A percentile compares a stretch with the other conserved stretches of the same genome.
These are phyloP conservation scores for Diaporthe longicolla DNA, from an alignment of 2,329 filamentous ascomycete genomes.

Conservation along the genomic window DNA sequence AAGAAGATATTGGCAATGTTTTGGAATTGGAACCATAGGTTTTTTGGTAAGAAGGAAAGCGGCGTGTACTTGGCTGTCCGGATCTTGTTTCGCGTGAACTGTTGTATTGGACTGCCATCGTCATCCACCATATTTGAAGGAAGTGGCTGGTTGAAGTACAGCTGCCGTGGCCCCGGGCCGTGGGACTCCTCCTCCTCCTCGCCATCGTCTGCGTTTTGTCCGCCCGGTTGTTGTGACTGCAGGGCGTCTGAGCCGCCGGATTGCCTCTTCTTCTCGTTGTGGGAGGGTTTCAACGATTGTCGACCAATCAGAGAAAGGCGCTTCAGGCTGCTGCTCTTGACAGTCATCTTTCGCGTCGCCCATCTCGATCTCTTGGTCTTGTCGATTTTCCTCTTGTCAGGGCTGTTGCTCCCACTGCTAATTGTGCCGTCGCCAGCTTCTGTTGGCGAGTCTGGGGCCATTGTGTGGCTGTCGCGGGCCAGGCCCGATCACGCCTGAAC, in stretches of 20 bases:
- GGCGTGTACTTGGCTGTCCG: slow-evolving; percentile 98
- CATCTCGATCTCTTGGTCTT: slow-evolving; percentile 86
- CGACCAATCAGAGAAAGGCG: slow-evolving; percentile 86
- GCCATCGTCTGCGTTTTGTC: slow-evolving; percentile 55
- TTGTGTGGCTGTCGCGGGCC: slow-evolving; percentile 56
- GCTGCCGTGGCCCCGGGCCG: slow-evolving; percentile 62
- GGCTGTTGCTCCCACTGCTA: slow-evolving; percentile 40
- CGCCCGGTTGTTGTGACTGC: slow-evolving; percentile 49
- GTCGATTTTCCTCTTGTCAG: slow-evolving; percentile 64
- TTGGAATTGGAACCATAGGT: slow-evolving; percentile 97
- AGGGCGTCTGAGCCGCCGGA: slow-evolving; percentile 53
- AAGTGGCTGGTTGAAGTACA: slow-evolving; percentile 91
- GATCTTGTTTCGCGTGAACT: slow-evolving; percentile 94
- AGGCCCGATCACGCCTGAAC: slow-evolving; percentile 58
- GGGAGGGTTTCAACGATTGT: slow-evolving; percentile 73
- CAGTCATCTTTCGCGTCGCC: slow-evolving; percentile 91
- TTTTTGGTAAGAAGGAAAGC: slow-evolving; percentile 94
- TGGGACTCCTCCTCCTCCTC: slow-evolving; percentile 53
- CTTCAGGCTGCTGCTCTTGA: slow-evolving; percentile 82
- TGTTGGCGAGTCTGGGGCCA: slow-evolving; percentile 48
- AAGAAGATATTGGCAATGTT: slow-evolving; percentile 99
- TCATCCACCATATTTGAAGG: slow-evolving; percentile 83
- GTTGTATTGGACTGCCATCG: slow-evolving; percentile 78
- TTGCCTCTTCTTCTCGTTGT: slow-evolving; percentile 77
- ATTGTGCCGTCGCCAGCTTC: slow-evolving; percentile 38